phyloP scores from a whole-genome alignment of 2,329 filamentous ascomycete species.

The Ophidiomyces ophidiicola region DNA sequence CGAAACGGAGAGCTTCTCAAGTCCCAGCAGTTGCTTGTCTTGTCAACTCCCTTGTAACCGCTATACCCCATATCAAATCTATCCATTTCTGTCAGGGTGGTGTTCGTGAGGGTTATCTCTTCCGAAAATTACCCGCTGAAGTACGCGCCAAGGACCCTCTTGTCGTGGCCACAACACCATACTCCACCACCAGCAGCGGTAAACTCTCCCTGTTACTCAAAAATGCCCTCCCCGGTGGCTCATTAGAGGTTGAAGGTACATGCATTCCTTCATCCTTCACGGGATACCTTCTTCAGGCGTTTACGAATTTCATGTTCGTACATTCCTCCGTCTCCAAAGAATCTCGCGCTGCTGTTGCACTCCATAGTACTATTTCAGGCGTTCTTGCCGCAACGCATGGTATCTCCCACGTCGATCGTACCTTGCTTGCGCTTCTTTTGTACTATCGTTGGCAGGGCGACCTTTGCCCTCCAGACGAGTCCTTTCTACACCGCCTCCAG shows the following conservation, averaged over 20 bases:
- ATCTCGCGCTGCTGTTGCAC: constrained; percentile 50
- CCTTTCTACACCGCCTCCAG: constrained; percentile 43
- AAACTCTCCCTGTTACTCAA: constrained; percentile 40
- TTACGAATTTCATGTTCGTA: constrained; percentile 48
- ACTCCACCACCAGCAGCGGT: constrained; percentile 35
- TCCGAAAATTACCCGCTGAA: constrained; percentile 51
- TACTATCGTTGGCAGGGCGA: constrained; percentile 63
- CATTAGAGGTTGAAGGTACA: constrained; percentile 17
- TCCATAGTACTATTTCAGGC: constrained; percentile 61
- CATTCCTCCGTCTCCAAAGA: constrained; percentile 43
- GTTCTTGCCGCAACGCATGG: constrained; percentile 58
- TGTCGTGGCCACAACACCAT: constrained; percentile 45
- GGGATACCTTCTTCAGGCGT: constrained; percentile 40
- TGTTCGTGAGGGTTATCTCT: constrained; percentile 71
- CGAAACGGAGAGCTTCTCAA: constrained; percentile 63
- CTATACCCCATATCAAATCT: constrained; percentile 56
- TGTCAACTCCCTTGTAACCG: constrained; percentile 58
- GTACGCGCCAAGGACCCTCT: constrained; percentile 57
- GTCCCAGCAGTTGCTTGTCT: constrained; percentile 74
- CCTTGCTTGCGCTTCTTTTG: constrained; percentile 57
- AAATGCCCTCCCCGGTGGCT: constrained; percentile 33
- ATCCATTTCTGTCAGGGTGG: constrained; percentile 81
- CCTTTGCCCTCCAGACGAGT: constrained; percentile 45
- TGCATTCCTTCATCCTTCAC: constrained; percentile 34
- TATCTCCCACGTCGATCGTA: constrained; percentile 58